These are phyloP conservation scores for Theileria annulata DNA, from an alignment of 169 alveolate genomes.

Conservation along the genomic window DNA sequence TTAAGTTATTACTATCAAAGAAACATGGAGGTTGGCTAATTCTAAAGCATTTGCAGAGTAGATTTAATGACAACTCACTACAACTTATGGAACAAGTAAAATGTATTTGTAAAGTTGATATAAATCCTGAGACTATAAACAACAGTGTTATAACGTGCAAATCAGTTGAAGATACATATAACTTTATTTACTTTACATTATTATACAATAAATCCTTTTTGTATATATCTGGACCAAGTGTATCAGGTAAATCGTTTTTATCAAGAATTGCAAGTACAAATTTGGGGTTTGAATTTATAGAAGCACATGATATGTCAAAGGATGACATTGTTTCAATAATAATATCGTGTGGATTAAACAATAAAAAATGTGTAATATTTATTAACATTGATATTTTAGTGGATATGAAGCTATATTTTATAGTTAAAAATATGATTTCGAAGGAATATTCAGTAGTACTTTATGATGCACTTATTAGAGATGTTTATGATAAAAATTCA, in stretches of 20 bases:
- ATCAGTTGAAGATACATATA: background rate
- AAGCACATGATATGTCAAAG: background rate
- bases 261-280: background rate
- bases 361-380: constrained; percentile 67
- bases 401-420: background rate
- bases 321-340: background rate
- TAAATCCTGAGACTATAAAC: background rate
- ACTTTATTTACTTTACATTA: background rate
- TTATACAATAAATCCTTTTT: background rate
- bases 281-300: background rate
- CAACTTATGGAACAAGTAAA: background rate
- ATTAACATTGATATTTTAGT: background rate
- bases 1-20: background rate
- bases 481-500: background rate
- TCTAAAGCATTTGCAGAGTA: constrained; percentile 19
- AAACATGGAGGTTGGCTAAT: constrained; percentile 14
- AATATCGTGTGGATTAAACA: background rate
- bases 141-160: background rate
- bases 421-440: background rate
- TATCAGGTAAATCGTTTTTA: background rate
- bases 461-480: background rate
- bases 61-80: constrained; percentile 6
- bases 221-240: background rate
- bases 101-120: background rate
- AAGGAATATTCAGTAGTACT: background rate